These are phyloP conservation scores for Arabidopsis thaliana DNA, from an alignment of 345 rosid genomes.

Conservation along the genomic window DNA sequence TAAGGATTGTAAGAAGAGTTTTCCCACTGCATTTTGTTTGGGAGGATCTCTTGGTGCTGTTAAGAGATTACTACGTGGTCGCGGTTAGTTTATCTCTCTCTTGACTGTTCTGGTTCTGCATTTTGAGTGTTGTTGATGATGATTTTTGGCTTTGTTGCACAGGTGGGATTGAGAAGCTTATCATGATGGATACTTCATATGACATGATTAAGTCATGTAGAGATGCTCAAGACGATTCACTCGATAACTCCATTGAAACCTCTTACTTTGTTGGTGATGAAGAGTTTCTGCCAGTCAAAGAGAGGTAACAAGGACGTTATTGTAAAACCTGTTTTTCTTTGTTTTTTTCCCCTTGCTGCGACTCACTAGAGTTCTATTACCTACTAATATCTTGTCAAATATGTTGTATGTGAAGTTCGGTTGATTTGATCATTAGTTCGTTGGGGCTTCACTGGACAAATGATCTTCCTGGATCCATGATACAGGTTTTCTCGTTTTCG, in stretches of 20 bases:
- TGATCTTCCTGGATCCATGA: slow-evolving; percentile 99
- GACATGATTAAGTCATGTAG: slow-evolving; percentile 82
- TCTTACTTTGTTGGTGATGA: slow-evolving; percentile 87
- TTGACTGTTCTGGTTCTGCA: neutral
- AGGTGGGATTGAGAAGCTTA: slow-evolving; percentile 89
- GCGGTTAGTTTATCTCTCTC: slow-evolving; percentile 59
- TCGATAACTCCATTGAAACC: slow-evolving; percentile 55
- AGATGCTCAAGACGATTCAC: slow-evolving; percentile 50
- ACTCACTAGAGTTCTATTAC: neutral
- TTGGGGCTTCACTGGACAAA: slow-evolving; percentile 99
- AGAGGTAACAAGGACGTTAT: slow-evolving; percentile 56
- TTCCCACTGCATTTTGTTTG: slow-evolving; percentile 80
- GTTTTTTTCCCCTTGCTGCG: neutral
- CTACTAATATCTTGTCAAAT: slow-evolving; percentile 20
- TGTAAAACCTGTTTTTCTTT: neutral
- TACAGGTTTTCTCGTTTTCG: slow-evolving; percentile 59
- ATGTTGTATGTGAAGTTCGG: slow-evolving; percentile 63
- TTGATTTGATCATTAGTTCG: slow-evolving; percentile 88
- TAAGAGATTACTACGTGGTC: slow-evolving; percentile 60
- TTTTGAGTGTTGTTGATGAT: slow-evolving; percentile 17
- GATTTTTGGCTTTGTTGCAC: slow-evolving; percentile 11
- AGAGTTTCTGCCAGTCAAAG: slow-evolving; percentile 86
- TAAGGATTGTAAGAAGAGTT: slow-evolving; percentile 90
- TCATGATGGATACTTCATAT: slow-evolving; percentile 90
- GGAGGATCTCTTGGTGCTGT: slow-evolving; percentile 85